A percentile compares a stretch with the other conserved stretches of the same genome.
Evolutionary conservation across 2,329 filamentous ascomycete species (phyloP).

Genomic region (Sporothrix curviconia): DNA sequence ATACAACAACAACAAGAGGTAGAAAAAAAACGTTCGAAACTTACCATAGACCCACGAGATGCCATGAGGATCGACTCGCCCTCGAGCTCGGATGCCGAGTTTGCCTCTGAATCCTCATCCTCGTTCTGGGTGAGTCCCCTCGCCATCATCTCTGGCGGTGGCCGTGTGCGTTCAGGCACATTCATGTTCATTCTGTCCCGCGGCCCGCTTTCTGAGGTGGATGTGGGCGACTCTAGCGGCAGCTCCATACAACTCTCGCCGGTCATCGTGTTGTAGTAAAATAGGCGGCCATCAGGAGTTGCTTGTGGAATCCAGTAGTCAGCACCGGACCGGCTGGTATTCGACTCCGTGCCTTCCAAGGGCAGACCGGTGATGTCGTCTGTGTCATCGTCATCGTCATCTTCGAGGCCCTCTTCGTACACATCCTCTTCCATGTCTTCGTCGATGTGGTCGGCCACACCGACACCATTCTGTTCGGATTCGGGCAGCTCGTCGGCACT

Average conservation of each 20-base stretch:
- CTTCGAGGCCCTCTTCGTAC: slow-evolving; percentile 61
- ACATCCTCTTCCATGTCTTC: slow-evolving; percentile 63
- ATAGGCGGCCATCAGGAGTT: slow-evolving; percentile 83
- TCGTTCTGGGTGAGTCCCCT: slow-evolving; percentile 75
- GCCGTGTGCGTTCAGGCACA: slow-evolving; percentile 82
- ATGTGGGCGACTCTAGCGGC: slow-evolving; percentile 82
- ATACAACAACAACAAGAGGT: no score
- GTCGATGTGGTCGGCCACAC: slow-evolving; percentile 47
- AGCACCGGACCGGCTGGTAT: slow-evolving; percentile 68
- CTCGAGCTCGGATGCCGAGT: slow-evolving; percentile 80
- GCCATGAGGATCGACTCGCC: slow-evolving; percentile 65
- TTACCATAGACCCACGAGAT: slow-evolving; percentile 63
- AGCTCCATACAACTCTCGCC: slow-evolving; percentile 92
- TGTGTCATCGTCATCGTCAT: slow-evolving; percentile 53
- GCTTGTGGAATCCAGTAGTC: slow-evolving; percentile 99
- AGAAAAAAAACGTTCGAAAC: no score
- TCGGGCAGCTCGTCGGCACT: slow-evolving; percentile 67
- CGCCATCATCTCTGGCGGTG: slow-evolving; percentile 86
- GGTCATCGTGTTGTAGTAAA: slow-evolving; percentile 98
- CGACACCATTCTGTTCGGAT: slow-evolving; percentile 46
- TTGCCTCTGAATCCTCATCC: slow-evolving; percentile 77
- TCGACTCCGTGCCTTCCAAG: slow-evolving; percentile 57
- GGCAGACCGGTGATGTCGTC: slow-evolving; percentile 47
- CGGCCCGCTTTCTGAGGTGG: slow-evolving; percentile 73
- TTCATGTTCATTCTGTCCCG: slow-evolving; percentile 81